These are phyloP conservation scores for Termitomyces sp. DNA, from an alignment of 768 basidiomycete genomes.

Conservation along the genomic window DNA sequence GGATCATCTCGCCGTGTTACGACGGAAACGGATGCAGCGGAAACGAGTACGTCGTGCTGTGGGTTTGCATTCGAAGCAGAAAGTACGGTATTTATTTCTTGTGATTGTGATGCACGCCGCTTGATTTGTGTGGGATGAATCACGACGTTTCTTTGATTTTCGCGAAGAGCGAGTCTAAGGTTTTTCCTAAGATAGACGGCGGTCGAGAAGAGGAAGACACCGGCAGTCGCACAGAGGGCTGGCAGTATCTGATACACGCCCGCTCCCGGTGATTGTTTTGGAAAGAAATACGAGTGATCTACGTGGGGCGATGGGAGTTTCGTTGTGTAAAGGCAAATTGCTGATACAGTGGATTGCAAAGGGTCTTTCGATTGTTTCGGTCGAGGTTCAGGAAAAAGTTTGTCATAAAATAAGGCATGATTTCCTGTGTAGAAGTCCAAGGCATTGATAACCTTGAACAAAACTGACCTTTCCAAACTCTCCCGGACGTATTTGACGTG, in stretches of 20 bases:
- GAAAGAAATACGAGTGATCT: not conserved
- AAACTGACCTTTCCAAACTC: not conserved
- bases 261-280: not conserved
- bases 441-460: slow-evolving; percentile 1
- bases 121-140: not conserved
- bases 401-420: not conserved
- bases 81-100: not conserved
- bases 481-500: not conserved
- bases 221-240: not conserved
- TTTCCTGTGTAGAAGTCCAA: slow-evolving; percentile 8
- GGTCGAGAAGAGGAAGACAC: not conserved
- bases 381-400: not conserved
- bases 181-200: not conserved
- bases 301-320: not conserved
- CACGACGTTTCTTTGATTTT: not conserved
- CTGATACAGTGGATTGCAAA: not conserved
- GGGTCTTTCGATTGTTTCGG: not conserved
- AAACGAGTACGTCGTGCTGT: not conserved
- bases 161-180: not conserved
- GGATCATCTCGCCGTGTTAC: not conserved
- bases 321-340: not conserved
- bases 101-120: not conserved
- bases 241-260: not conserved
- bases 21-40: not conserved
- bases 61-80: not conserved